These are phyloP conservation scores for Epipyxis sp. DNA, from an alignment of 108 stramenopile genomes.

Conservation along the genomic window DNA sequence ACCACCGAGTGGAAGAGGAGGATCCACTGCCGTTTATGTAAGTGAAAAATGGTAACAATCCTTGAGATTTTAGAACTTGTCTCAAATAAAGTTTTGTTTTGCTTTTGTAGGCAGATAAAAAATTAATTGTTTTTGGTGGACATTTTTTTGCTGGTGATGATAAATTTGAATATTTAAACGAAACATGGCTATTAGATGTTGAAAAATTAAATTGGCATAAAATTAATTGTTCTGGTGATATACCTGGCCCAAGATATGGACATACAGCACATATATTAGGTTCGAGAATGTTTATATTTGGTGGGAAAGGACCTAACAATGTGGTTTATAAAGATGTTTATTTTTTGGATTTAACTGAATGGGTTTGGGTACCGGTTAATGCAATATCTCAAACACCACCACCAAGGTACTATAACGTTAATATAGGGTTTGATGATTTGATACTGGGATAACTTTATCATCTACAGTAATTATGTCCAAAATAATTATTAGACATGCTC, in stretches of 20 bases:
- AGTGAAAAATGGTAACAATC: too few relatives aligned
- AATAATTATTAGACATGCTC: too few relatives aligned
- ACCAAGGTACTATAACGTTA: conserved; percentile 33
- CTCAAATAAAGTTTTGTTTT: not conserved
- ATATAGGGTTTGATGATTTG: not conserved
- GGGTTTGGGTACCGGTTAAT: conserved; percentile 60
- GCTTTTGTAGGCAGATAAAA: conserved; percentile 44
- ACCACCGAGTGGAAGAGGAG: too few relatives aligned
- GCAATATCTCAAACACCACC: conserved; percentile 49
- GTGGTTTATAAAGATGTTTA: conserved; percentile 54
- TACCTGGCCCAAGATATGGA: conserved; percentile 51
- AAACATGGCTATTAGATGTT: conserved; percentile 57
- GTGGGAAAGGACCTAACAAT: conserved; percentile 54
- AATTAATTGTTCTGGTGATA: conserved; percentile 47
- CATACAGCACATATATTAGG: conserved; percentile 46
- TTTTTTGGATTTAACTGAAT: conserved; percentile 60
- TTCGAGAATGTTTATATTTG: conserved; percentile 60
- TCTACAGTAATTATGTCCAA: too few relatives aligned
- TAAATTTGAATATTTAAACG: conserved; percentile 55
- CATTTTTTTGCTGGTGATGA: conserved; percentile 48
- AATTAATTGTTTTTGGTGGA: conserved; percentile 60
- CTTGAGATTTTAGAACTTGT: too few relatives aligned
- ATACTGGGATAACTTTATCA: too few relatives aligned
- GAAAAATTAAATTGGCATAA: conserved; percentile 59
- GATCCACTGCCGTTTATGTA: too few relatives aligned